Evolutionary conservation across 441 rosid species (phyloP).

Genomic region (Pelargonium myrrhifolium): DNA sequence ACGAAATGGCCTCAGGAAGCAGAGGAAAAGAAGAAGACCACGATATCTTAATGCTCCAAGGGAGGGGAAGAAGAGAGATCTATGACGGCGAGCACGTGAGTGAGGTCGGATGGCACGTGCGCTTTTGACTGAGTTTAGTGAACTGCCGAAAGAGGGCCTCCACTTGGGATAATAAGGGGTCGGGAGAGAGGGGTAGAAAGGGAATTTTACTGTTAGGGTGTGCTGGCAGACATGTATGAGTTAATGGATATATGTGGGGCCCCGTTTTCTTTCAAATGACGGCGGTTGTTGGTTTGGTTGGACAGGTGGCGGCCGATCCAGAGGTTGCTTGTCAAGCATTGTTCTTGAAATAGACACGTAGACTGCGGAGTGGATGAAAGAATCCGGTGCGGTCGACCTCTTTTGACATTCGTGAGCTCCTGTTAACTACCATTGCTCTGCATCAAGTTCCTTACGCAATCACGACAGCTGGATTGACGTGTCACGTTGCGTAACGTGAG

Average conservation of each 20-base stretch:
- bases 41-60: conserved; percentile 3
- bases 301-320: conserved; percentile 3
- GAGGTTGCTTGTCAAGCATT: neutral
- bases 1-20: no score
- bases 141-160: neutral
- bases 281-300: neutral
- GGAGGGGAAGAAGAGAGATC: neutral
- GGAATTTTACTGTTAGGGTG: neutral
- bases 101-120: neutral
- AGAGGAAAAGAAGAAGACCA: neutral
- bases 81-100: neutral
- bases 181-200: neutral
- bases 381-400: neutral
- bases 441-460: no score
- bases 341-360: neutral
- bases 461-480: no score
- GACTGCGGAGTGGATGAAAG: neutral
- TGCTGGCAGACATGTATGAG: neutral
- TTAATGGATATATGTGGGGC: conserved; percentile 7
- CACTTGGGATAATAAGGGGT: neutral
- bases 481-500: neutral
- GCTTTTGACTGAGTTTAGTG: neutral
- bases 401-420: neutral
- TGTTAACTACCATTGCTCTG: no score
- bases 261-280: neutral